These are phyloP conservation scores for Russula ochroleuca DNA, from an alignment of 768 basidiomycete genomes.

Conservation along the genomic window DNA sequence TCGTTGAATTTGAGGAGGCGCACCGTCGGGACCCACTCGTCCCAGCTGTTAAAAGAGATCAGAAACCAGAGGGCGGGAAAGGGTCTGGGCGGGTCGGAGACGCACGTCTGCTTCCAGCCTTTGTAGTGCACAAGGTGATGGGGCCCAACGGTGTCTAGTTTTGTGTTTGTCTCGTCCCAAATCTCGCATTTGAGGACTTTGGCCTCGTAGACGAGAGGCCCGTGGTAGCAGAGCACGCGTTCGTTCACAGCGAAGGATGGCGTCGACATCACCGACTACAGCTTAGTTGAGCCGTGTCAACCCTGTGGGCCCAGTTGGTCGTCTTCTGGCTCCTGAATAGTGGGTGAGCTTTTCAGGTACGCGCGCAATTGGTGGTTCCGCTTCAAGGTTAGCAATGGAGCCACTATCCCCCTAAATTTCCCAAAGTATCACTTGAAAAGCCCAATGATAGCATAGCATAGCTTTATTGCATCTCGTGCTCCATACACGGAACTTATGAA, in stretches of 20 bases:
- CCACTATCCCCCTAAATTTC: background rate
- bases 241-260: conserved; percentile 39
- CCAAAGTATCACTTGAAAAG: background rate
- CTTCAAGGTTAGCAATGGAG: background rate
- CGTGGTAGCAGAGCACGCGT: conserved; percentile 89
- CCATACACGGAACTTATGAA: conserved; percentile 2
- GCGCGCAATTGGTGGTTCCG: background rate
- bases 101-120: conserved; percentile 97
- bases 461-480: background rate
- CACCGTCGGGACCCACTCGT: conserved; percentile 87
- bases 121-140: conserved; percentile 98
- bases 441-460: background rate
- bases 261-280: conserved; percentile 17
- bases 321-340: background rate
- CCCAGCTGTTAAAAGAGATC: conserved; percentile 58
- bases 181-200: conserved; percentile 72
- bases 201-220: conserved; percentile 92
- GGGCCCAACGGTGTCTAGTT: conserved; percentile 58
- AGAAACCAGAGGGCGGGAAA: conserved; percentile 2
- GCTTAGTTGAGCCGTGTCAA: background rate
- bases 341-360: background rate
- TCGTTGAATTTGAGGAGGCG: conserved; percentile 86
- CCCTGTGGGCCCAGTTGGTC: background rate
- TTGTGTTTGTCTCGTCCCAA: conserved; percentile 60
- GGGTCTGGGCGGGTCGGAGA: conserved; percentile 17